Evolutionary conservation across 371 early-diverging fungal species (phyloP).

Genomic region (Mortierella polycephala): DNA sequence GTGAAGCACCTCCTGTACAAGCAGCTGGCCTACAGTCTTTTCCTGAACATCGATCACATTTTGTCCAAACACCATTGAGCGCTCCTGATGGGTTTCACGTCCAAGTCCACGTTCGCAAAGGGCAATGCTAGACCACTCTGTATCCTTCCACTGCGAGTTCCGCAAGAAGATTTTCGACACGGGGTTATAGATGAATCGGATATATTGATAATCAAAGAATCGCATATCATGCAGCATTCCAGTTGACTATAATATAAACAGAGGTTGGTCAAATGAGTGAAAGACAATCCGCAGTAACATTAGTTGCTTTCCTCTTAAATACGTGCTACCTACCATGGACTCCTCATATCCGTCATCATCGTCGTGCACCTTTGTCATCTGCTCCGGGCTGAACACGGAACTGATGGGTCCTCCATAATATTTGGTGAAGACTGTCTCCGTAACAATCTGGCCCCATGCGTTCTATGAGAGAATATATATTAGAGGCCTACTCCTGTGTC

Average conservation of each 20-base stretch:
- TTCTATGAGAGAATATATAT: constrained; percentile 57
- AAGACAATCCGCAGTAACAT: constrained; percentile 43
- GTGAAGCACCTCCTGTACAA: constrained; percentile 90
- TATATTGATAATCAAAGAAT: constrained; percentile 83
- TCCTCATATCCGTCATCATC: constrained; percentile 52
- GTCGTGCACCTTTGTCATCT: constrained; percentile 50
- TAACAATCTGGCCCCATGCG: constrained; percentile 76
- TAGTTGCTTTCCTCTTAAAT: too few relatives aligned
- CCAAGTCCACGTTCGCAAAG: constrained; percentile 66
- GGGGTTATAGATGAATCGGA: constrained; percentile 90
- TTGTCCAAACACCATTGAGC: constrained; percentile 82
- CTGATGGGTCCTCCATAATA: constrained; percentile 77
- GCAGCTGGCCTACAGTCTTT: constrained; percentile 77
- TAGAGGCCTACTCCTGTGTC: neutral
- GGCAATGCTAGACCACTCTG: constrained; percentile 69
- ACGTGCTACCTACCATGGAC: constrained; percentile 21
- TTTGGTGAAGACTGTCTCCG: constrained; percentile 65
- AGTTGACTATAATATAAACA: constrained; percentile 8
- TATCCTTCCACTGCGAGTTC: constrained; percentile 81
- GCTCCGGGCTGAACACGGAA: constrained; percentile 69
- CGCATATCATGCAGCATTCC: constrained; percentile 56
- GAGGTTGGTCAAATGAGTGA: neutral
- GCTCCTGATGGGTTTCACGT: constrained; percentile 65
- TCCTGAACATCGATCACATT: constrained; percentile 88
- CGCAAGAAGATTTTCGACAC: constrained; percentile 77